phyloP scores from a whole-genome alignment of 1,139 yeast species.

The Suhomyces terraborum region DNA sequence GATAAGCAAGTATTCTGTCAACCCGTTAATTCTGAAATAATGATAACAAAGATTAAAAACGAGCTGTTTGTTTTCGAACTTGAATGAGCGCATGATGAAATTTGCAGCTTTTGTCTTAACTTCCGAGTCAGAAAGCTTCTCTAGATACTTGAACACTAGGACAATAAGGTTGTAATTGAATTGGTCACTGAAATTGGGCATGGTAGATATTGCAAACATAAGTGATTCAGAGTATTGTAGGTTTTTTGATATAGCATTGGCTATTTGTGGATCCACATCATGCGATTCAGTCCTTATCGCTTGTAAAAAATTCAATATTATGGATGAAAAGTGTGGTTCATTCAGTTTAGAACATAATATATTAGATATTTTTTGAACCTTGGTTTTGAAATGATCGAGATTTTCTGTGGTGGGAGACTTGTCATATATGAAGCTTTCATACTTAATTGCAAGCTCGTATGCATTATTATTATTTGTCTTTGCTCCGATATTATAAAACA shows the following conservation, averaged over 20 bases:
- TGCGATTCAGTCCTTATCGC: neutral
- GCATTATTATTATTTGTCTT: constrained; percentile 7
- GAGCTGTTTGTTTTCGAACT: constrained; percentile 16
- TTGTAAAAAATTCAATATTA: constrained; percentile 8
- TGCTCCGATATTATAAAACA: constrained; percentile 18
- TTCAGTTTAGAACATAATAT: constrained; percentile 8
- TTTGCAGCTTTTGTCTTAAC: constrained; percentile 20
- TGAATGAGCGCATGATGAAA: constrained; percentile 17
- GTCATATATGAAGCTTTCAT: constrained; percentile 25
- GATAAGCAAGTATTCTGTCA: constrained; percentile 11
- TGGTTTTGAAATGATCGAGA: constrained; percentile 18
- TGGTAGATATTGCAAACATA: constrained; percentile 5
- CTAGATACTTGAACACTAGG: constrained; percentile 16
- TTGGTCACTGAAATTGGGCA: constrained; percentile 7
- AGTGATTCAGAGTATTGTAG: neutral
- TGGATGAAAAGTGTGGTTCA: constrained; percentile 1
- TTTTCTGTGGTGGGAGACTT: constrained; percentile 15
- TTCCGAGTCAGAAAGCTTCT: constrained; percentile 15
- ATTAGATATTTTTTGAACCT: constrained; percentile 21
- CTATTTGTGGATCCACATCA: constrained; percentile 13
- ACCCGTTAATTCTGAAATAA: constrained; percentile 27
- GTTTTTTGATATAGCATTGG: constrained; percentile 18
- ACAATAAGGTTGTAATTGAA: constrained; percentile 10
- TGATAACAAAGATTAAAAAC: constrained; percentile 20
- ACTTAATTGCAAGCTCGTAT: constrained; percentile 23